Conservation (phyloP, 352 stramenopile species). For the Globisporangium canariense region DNA sequence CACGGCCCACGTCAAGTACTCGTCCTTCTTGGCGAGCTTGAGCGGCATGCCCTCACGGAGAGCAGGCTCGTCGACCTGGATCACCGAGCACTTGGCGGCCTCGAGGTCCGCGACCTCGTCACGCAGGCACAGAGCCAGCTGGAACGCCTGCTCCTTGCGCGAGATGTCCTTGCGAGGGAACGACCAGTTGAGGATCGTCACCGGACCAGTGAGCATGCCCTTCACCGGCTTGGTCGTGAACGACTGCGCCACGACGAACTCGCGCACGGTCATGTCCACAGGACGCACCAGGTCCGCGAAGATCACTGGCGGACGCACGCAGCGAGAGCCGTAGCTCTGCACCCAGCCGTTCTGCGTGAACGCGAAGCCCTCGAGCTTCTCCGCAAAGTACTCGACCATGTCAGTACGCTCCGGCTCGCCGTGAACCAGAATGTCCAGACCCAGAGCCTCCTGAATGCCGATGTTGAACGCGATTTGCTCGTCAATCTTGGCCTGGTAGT, state of each 20-base stretch:
- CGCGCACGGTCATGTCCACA: slow-evolving; percentile 86
- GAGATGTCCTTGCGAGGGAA: slow-evolving; percentile 91
- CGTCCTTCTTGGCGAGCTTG: slow-evolving; percentile 78
- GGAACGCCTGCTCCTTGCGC: slow-evolving; percentile 87
- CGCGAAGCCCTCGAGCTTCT: slow-evolving; percentile 91
- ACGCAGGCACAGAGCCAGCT: slow-evolving; percentile 87
- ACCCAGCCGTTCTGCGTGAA: slow-evolving; percentile 94
- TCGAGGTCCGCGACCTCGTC: slow-evolving; percentile 92
- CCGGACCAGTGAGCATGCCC: slow-evolving; percentile 92
- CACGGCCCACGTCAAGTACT: slow-evolving; percentile 77
- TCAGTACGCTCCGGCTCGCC: slow-evolving; percentile 92
- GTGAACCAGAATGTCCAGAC: slow-evolving; percentile 93
- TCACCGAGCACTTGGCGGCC: slow-evolving; percentile 82
- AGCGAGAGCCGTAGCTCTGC: slow-evolving; percentile 92
- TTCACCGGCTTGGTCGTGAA: slow-evolving; percentile 91
- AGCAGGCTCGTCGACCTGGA: slow-evolving; percentile 92
- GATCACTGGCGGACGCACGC: slow-evolving; percentile 91
- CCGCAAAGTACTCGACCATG: slow-evolving; percentile 95
- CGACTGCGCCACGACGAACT: slow-evolving; percentile 89
- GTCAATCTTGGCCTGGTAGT: slow-evolving; percentile 88
- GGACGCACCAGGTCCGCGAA: slow-evolving; percentile 86
- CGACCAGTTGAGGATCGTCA: slow-evolving; percentile 96
- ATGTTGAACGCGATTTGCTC: slow-evolving; percentile 92
- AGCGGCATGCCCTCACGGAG: slow-evolving; percentile 91
- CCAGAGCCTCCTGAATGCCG: slow-evolving; percentile 87